A percentile compares a stretch with the other conserved stretches of the same genome.
Conservation (phyloP, 2,329 filamentous ascomycete species). For the Pyrenochaeta sp. region DNA sequence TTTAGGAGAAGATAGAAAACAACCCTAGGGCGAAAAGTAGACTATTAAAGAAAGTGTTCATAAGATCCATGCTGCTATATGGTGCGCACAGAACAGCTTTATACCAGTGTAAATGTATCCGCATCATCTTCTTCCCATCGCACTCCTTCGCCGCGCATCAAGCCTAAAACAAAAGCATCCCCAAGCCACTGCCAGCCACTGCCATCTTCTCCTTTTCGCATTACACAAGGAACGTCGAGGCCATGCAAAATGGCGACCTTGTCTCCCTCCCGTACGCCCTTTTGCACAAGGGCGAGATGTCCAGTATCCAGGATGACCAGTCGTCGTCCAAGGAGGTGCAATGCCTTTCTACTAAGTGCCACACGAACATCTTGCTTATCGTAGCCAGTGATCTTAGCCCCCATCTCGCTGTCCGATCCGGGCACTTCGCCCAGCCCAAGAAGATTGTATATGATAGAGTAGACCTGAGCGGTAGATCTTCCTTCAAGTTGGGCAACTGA, state of each 20-base stretch:
- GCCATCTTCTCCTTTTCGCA: background rate
- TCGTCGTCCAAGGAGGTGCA: background rate
- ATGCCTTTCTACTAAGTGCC: background rate
- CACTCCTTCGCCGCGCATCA: conserved; percentile 1
- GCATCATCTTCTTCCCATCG: conserved; percentile 1
- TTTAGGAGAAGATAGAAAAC: no score
- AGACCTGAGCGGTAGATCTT: no score
- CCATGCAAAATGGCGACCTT: conserved; percentile 1
- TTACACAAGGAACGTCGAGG: background rate
- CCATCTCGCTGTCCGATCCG: no score
- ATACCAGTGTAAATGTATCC: conserved; percentile 1
- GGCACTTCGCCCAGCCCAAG: no score
- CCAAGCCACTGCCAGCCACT: background rate
- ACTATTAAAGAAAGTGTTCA: no score
- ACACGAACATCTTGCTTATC: no score
- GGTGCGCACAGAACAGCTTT: no score
- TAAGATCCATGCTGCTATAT: no score
- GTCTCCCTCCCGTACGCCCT: background rate
- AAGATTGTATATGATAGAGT: no score
- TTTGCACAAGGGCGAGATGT: background rate
- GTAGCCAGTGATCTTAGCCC: no score
- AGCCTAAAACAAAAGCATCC: conserved; percentile 1
- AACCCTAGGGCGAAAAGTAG: no score
- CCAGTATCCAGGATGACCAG: background rate
- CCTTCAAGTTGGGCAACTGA: no score